Evolutionary conservation across 202 grass and related monocot genomes (phyloP).

Genomic region (Cymbopogon flexuosus): DNA sequence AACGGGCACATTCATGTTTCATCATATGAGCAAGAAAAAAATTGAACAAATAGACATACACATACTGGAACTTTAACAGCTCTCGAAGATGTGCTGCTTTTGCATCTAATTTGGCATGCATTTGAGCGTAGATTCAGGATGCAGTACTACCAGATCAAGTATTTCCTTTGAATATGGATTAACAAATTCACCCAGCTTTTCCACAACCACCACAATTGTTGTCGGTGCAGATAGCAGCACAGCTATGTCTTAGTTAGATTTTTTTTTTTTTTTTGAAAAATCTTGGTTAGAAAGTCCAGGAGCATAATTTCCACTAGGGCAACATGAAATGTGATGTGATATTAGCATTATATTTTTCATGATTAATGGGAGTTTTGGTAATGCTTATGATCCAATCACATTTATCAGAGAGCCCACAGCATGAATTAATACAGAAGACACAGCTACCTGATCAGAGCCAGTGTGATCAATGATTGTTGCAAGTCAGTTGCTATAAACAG

Average conservation of each 20-base stretch:
- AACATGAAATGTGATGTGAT: slow-evolving; percentile 56
- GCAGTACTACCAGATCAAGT: slow-evolving; percentile 69
- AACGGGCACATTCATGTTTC: neutral
- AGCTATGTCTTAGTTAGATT: slow-evolving; percentile 30
- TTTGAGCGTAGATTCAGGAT: slow-evolving; percentile 53
- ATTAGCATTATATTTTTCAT: slow-evolving; percentile 74
- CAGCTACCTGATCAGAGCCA: slow-evolving; percentile 41
- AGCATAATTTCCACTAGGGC: slow-evolving; percentile 41
- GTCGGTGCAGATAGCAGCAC: slow-evolving; percentile 42
- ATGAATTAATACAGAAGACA: slow-evolving; percentile 62
- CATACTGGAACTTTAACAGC: slow-evolving; percentile 87
- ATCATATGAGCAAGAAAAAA: slow-evolving; percentile 5
- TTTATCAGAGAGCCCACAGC: slow-evolving; percentile 63
- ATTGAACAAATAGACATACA: neutral
- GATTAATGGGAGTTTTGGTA: slow-evolving; percentile 60
- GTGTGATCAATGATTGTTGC: slow-evolving; percentile 55
- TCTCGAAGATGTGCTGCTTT: slow-evolving; percentile 64
- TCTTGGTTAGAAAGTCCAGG: slow-evolving; percentile 26
- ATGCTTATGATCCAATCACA: slow-evolving; percentile 79
- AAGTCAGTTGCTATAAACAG: slow-evolving; percentile 59
- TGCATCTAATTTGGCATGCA: slow-evolving; percentile 57
- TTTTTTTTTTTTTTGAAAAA: slow-evolving; percentile 56
- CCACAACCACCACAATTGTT: slow-evolving; percentile 29
- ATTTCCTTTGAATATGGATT: slow-evolving; percentile 81
- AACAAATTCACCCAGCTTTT: slow-evolving; percentile 58